phyloP scores from a whole-genome alignment of 495 filamentous ascomycete species.

The Aspergillus hancockii region DNA sequence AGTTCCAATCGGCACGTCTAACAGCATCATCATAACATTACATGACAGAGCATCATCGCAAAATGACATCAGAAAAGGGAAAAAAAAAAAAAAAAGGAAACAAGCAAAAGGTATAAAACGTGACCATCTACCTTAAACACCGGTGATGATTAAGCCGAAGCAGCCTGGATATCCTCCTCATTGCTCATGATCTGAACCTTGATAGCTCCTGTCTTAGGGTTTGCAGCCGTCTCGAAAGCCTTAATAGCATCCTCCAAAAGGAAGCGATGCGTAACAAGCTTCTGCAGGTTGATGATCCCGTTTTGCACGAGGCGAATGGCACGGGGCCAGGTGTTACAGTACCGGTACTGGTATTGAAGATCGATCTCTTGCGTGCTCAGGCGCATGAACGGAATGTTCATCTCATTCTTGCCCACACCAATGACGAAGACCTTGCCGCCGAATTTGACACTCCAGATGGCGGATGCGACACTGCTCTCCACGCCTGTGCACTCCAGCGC shows the following conservation, averaged over 20 bases:
- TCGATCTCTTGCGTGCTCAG: constrained; percentile 88
- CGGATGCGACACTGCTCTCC: constrained; percentile 80
- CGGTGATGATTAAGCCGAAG: constrained; percentile 33
- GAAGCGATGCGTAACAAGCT: constrained; percentile 86
- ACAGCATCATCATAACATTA: constrained; percentile 23
- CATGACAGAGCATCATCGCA: constrained; percentile 19
- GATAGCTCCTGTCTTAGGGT: constrained; percentile 90
- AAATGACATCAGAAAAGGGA: constrained; percentile 1
- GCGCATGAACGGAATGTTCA: constrained; percentile 91
- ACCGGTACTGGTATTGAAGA: constrained; percentile 93
- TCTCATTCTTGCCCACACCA: constrained; percentile 91
- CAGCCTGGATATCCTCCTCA: constrained; percentile 46
- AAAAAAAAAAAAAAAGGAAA: constrained; percentile 3
- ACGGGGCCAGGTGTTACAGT: constrained; percentile 91
- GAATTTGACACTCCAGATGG: constrained; percentile 87
- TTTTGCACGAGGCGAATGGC: constrained; percentile 86
- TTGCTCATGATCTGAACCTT: constrained; percentile 82
- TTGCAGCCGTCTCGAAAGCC: constrained; percentile 82
- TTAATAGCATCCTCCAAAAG: constrained; percentile 80
- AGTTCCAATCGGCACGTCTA: constrained; percentile 19
- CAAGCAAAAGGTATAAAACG: constrained; percentile 20
- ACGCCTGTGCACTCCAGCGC: constrained; percentile 90
- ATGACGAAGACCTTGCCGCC: constrained; percentile 94
- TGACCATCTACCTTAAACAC: constrained; percentile 17
- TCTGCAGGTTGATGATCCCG: constrained; percentile 75